Base-by-base conservation (phyloP, 768 basidiomycete genomes). In the Nevesoporus exiguus region DNA sequence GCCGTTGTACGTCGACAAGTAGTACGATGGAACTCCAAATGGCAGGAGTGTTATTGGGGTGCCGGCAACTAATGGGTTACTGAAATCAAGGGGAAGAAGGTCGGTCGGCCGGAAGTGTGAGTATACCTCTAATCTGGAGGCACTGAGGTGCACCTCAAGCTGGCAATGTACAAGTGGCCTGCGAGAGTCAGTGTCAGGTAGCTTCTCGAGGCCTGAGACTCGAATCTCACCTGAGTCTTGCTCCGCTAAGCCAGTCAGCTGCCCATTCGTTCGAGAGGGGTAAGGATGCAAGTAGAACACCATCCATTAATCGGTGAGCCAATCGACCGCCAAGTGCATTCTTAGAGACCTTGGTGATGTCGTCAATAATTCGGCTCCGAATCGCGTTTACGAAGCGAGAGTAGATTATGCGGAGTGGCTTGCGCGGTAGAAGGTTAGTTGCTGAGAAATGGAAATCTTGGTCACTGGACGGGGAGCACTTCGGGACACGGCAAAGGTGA, bases 21-120 rank as follows among this genome's bases (percentile, higher is more conserved):
- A 88, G 68, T 85, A 88, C 3, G 89, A 88, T 2, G 90, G 88
- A 5, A 80, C 82, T 29, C 80, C 84, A 56, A 83, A 78, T 5
- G 90, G 90, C 19, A 91, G 76, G 4, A 93, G 74, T 10, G 75
- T 77, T 47, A 92, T 83, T 9, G 88, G 88, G 11, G 83, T 77
- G 9, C 89, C 88, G 10, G 81, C 67, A 25, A 77, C 66, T 17
- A 82, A 65, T 21, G 82, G 80, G 13, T 78, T 68, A 24, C 44
- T 44, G 30, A 54, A 44, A 54, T 58, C 52, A 7, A 90, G 71
- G 9, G 83, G 79, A 42, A 84, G 70, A 61, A 82, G 82, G 19
- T 80, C 77, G 2, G 87, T 86, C 6, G 80, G 67, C 11, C 76
- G 71, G 33, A 88, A 74, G 17, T 80, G 73, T 1, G 86, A 83